Evolutionary conservation across 352 stramenopile genomes (phyloP), one percentile per base, ranked within the genome.

Genomic region (Blastocystis sp.): DNA sequence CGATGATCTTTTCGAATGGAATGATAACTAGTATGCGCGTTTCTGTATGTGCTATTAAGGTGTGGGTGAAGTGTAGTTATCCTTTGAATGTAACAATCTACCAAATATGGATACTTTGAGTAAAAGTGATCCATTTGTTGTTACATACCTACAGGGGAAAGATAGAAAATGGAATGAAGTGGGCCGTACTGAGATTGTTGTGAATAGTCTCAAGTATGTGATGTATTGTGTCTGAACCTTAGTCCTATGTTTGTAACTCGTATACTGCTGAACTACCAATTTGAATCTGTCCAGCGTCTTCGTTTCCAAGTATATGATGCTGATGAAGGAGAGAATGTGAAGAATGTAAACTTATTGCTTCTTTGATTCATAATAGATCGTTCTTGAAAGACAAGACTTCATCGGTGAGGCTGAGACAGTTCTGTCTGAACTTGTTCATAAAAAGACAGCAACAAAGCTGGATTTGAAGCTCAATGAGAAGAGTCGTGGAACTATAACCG

Each of bases 121-220:
- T 67, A 93, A 94, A 88, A 94, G 92, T 14, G 93, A 96, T 88
- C 92, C 93, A 1, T 96, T 96, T 89, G 91, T 90, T n/a, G 83
- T 90, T 11, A 52, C 90, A 14, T 90, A 88, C 54, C 57, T 66
- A 49, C 39, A 67, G n/a, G 83, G 89, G 11, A 27, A 43, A 39
- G 57, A 86, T 29, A 69, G 27, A 39, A 46, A 39, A 16, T 89
- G 73, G 63, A 86, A 88, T 11, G 90, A 93, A 88, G 71, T 95
- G 3, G 92, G 90, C 27, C 88, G 92, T 74, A 96, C 93, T 3
- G 93, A 96, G 88, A 88, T 91, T 16, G 89, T 94, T 61, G 92
- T 92, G 63, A 90, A 94, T 73, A 75, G 29, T 14, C 16, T 74
- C 19, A 63, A 61, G 71, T 83, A 19, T 24, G 42, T 9, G 14